Evolutionary conservation across 2,329 filamentous ascomycete species (phyloP).

Genomic region (Alternaria rosae): DNA sequence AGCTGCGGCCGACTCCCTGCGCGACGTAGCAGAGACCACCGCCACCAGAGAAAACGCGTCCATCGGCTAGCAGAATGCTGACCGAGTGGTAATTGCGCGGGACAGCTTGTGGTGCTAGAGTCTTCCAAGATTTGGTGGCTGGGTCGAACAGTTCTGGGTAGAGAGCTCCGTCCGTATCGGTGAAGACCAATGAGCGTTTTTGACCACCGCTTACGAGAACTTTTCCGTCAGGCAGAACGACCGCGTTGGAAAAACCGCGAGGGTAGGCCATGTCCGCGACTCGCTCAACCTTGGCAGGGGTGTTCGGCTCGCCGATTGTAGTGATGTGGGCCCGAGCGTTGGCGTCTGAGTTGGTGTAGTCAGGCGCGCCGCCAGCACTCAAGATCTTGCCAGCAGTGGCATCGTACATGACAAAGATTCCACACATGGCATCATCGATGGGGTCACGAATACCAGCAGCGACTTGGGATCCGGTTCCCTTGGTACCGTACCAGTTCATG

Average conservation of each 20-base stretch:
- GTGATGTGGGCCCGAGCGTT: constrained; percentile 32
- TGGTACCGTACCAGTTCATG: constrained; percentile 38
- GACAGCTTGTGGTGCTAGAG: constrained; percentile 31
- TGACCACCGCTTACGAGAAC: constrained; percentile 39
- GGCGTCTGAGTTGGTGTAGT: constrained; percentile 32
- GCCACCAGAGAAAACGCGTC: constrained; percentile 33
- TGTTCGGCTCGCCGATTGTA: constrained; percentile 27
- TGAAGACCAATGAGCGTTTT: constrained; percentile 32
- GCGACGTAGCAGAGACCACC: constrained; percentile 35
- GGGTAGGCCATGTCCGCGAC: constrained; percentile 35
- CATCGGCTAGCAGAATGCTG: constrained; percentile 34
- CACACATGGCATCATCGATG: constrained; percentile 33
- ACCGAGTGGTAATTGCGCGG: constrained; percentile 37
- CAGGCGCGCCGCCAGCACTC: constrained; percentile 32
- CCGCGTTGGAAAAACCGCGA: constrained; percentile 34
- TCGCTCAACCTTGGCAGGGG: constrained; percentile 28
- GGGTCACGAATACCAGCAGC: constrained; percentile 30
- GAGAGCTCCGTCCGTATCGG: constrained; percentile 29
- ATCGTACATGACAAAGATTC: constrained; percentile 37
- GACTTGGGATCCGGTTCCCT: constrained; percentile 24
- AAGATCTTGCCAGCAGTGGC: constrained; percentile 32
- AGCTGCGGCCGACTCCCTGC: constrained; percentile 22
- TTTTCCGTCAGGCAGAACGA: constrained; percentile 37
- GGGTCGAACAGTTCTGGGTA: constrained; percentile 38
- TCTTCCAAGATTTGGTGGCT: constrained; percentile 30